Percentiles rank a stretch among this genome's conserved stretches.
Conservation (phyloP, 495 filamentous ascomycete species). For the Penicillium pancosmium region DNA sequence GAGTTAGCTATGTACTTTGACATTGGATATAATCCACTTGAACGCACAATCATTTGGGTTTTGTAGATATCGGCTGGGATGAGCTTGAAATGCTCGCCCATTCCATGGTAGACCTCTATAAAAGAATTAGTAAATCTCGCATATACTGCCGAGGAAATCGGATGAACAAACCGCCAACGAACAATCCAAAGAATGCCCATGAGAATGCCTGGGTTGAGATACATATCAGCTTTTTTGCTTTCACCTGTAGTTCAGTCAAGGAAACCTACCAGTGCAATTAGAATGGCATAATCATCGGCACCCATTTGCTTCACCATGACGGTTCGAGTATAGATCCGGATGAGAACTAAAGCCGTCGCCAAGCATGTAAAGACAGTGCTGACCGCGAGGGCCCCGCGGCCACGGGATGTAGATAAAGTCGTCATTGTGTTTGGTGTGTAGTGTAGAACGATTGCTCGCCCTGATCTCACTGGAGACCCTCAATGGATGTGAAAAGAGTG, state of each 20-base stretch:
- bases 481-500: neutral
- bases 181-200: constrained; percentile 39
- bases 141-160: neutral
- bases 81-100: constrained; percentile 35
- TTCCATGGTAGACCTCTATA: constrained; percentile 35
- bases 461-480: constrained; percentile 5
- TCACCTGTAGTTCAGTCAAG: neutral
- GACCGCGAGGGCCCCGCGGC: constrained; percentile 32
- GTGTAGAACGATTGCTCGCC: neutral
- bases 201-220: constrained; percentile 29
- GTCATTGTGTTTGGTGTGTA: constrained; percentile 26
- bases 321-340: constrained; percentile 55
- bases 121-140: constrained; percentile 13
- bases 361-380: constrained; percentile 37
- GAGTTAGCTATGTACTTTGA: neutral
- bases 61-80: constrained; percentile 27
- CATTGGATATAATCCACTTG: neutral
- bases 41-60: constrained; percentile 39
- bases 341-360: constrained; percentile 30
- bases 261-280: constrained; percentile 30
- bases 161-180: constrained; percentile 33
- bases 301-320: constrained; percentile 61
- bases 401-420: constrained; percentile 33
- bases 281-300: constrained; percentile 49
- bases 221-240: neutral